Evolutionary conservation across 148 eudicot species (phyloP).

Genomic region (Rhododendron ovatum): DNA sequence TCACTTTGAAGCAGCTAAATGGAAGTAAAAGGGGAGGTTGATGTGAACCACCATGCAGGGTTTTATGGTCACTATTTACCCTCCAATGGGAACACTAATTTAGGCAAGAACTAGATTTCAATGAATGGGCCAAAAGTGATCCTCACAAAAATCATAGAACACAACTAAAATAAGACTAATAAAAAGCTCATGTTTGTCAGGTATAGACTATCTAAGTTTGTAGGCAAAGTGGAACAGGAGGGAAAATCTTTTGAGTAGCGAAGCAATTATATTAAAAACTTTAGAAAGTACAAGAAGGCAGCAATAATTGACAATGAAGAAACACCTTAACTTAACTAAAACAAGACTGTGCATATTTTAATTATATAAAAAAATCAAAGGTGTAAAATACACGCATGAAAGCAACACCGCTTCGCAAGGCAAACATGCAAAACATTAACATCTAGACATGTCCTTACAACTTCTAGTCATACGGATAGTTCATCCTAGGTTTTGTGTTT

Average conservation of each 20-base stretch:
- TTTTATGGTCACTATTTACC: background rate
- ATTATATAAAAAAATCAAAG: background rate
- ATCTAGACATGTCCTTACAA: background rate
- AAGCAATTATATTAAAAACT: background rate
- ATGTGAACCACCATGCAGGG: background rate
- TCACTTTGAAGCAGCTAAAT: background rate
- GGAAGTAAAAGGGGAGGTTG: background rate
- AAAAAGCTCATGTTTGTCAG: background rate
- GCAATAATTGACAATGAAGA: background rate
- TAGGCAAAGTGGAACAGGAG: background rate
- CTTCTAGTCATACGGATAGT: background rate
- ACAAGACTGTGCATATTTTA: background rate
- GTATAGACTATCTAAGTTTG: background rate
- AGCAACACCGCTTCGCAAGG: background rate
- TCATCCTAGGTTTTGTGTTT: background rate
- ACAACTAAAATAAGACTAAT: background rate
- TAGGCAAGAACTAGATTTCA: background rate
- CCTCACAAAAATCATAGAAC: background rate
- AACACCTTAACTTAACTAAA: background rate
- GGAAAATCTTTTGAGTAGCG: background rate
- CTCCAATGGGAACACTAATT: background rate
- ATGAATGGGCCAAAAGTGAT: background rate
- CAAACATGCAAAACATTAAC: background rate
- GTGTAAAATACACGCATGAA: background rate
- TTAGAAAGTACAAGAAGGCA: background rate